A percentile compares a stretch with the other conserved stretches of the same genome.
Evolutionary conservation across 495 filamentous ascomycete species (phyloP).

Genomic region (Thermothielavioides terrestris): DNA sequence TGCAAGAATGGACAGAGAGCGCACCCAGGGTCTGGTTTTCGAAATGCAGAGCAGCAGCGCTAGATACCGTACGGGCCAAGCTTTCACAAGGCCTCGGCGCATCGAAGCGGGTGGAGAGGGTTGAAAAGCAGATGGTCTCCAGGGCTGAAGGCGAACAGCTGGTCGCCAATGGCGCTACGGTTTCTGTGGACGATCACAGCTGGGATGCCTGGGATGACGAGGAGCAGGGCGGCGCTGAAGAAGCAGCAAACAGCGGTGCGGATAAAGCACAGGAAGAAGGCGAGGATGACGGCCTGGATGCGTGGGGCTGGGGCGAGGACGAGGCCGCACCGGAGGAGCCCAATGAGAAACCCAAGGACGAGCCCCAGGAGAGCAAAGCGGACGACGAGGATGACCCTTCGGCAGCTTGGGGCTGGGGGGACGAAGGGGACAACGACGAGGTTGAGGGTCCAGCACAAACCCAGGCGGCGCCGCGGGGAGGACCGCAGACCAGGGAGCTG

Average conservation of each 20-base stretch:
- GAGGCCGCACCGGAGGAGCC: conserved; percentile 27
- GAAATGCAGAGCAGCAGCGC: conserved; percentile 67
- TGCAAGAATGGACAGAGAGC: conserved; percentile 72
- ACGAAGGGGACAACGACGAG: conserved; percentile 34
- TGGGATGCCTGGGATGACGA: conserved; percentile 68
- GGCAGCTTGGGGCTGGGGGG: conserved; percentile 70
- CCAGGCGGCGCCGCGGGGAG: conserved; percentile 5
- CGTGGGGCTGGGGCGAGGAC: conserved; percentile 55
- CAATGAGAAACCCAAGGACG: conserved; percentile 16
- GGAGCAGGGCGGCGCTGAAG: conserved; percentile 31
- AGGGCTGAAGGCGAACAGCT: conserved; percentile 55
- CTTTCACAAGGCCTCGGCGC: conserved; percentile 54
- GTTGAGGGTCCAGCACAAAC: conserved; percentile 9
- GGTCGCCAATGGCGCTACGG: conserved; percentile 41
- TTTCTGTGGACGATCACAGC: conserved; percentile 46
- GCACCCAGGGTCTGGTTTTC: conserved; percentile 76
- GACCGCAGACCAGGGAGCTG: conserved; percentile 40
- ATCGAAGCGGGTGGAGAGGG: conserved; percentile 62
- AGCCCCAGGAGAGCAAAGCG: conserved; percentile 5
- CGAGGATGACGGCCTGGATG: conserved; percentile 45
- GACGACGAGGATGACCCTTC: conserved; percentile 45
- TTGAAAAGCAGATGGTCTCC: conserved; percentile 74
- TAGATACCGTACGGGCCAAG: conserved; percentile 63
- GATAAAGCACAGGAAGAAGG: conserved; percentile 9
- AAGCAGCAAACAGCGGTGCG: neutral